A percentile compares a stretch with the other conserved stretches of the same genome.
phyloP scores from a whole-genome alignment of 2,329 filamentous ascomycete genomes.

The Plenodomus biglobosus region DNA sequence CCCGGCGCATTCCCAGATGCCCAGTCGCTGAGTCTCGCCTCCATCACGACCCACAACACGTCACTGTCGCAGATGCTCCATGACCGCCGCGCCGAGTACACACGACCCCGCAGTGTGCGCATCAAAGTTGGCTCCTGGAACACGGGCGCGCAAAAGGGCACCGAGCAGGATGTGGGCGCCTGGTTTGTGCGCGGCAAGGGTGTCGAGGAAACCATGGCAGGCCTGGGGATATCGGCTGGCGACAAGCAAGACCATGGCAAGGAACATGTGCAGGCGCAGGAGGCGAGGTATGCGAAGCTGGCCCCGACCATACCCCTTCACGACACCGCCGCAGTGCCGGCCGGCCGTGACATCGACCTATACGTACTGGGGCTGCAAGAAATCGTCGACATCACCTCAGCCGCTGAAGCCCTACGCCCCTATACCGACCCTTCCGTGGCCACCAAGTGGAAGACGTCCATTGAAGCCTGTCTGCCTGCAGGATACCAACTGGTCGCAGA shows the following conservation, averaged over 20 bases:
- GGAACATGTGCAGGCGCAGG: slow-evolving; percentile 53
- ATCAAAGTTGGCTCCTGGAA: slow-evolving; percentile 97
- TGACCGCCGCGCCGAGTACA: slow-evolving; percentile 77
- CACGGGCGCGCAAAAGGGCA: slow-evolving; percentile 79
- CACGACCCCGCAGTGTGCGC: slow-evolving; percentile 69
- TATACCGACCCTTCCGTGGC: slow-evolving; percentile 73
- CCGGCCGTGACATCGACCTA: slow-evolving; percentile 73
- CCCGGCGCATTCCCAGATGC: slow-evolving; percentile 54
- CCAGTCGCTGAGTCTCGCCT: slow-evolving; percentile 23
- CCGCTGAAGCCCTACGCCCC: slow-evolving; percentile 74
- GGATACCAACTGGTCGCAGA: slow-evolving; percentile 77
- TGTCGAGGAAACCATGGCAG: slow-evolving; percentile 63
- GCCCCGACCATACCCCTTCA: slow-evolving; percentile 48
- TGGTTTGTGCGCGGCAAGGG: slow-evolving; percentile 87
- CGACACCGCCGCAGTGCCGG: slow-evolving; percentile 53
- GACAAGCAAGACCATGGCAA: slow-evolving; percentile 37
- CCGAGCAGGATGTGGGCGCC: slow-evolving; percentile 80
- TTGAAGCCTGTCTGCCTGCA: slow-evolving; percentile 71
- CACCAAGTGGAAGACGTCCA: slow-evolving; percentile 76
- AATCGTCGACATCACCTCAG: slow-evolving; percentile 80
- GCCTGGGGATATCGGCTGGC: slow-evolving; percentile 45
- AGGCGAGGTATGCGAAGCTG: slow-evolving; percentile 49
- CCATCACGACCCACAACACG: slow-evolving; percentile 47
- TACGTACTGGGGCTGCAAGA: slow-evolving; percentile 93
- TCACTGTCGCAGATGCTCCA: slow-evolving; percentile 62